These are phyloP conservation scores for Mucor piriformis DNA, from an alignment of 371 early-diverging fungal genomes.

Conservation along the genomic window DNA sequence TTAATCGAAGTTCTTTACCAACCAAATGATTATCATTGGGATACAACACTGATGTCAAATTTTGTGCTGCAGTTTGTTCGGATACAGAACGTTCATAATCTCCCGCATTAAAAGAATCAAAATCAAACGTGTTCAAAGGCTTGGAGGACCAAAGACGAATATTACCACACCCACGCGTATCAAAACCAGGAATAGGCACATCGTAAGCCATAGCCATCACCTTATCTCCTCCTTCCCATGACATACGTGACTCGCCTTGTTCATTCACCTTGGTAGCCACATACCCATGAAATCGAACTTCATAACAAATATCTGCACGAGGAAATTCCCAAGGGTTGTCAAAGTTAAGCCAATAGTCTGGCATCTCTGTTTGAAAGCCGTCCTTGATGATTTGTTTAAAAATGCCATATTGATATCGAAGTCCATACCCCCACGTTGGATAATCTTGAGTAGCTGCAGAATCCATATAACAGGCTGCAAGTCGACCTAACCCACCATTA, in stretches of 20 bases:
- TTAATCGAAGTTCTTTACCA: slow-evolving; percentile 91
- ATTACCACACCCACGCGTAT: slow-evolving; percentile 88
- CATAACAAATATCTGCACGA: slow-evolving; percentile 83
- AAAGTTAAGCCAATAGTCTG: slow-evolving; percentile 87
- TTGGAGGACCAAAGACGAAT: slow-evolving; percentile 93
- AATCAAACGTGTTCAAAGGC: slow-evolving; percentile 77
- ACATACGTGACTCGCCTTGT: slow-evolving; percentile 59
- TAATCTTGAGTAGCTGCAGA: slow-evolving; percentile 87
- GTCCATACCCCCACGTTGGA: slow-evolving; percentile 89
- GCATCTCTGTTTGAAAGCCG: slow-evolving; percentile 90
- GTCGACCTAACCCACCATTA: slow-evolving; percentile 91
- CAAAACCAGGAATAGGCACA: slow-evolving; percentile 89
- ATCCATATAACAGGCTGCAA: slow-evolving; percentile 92
- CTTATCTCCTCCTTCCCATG: slow-evolving; percentile 84
- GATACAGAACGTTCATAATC: slow-evolving; percentile 86
- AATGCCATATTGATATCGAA: slow-evolving; percentile 93
- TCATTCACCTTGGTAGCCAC: slow-evolving; percentile 70
- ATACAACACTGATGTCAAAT: slow-evolving; percentile 88
- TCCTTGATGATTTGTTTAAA: slow-evolving; percentile 88
- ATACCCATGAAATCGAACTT: slow-evolving; percentile 86
- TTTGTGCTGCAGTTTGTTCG: slow-evolving; percentile 88
- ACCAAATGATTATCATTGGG: slow-evolving; percentile 94
- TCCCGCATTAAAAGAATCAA: slow-evolving; percentile 87
- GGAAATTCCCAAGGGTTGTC: slow-evolving; percentile 93
- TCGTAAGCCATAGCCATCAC: slow-evolving; percentile 93